phyloP scores from a whole-genome alignment of 1,284 basidiomycete species.

The Puccinia hordei region DNA sequence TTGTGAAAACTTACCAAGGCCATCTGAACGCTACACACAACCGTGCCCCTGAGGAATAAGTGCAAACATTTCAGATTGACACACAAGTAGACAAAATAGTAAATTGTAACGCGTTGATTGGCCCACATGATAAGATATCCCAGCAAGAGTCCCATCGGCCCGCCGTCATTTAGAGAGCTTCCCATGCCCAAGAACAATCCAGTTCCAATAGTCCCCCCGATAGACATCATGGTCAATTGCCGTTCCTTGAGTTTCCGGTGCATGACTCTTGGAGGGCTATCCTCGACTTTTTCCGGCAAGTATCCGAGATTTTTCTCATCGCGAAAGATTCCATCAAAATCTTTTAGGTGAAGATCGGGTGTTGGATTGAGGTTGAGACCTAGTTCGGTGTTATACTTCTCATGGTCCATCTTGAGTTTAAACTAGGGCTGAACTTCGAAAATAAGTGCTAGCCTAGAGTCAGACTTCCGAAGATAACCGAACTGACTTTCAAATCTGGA shows the following conservation, averaged over 20 bases:
- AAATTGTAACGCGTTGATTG: neutral
- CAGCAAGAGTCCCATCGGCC: constrained; percentile 61
- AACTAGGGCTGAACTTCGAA: neutral
- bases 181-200: constrained; percentile 73
- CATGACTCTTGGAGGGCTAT: neutral
- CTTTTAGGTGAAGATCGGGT: neutral
- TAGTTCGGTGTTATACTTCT: neutral
- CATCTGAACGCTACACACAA: constrained; percentile 41
- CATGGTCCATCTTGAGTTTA: neutral
- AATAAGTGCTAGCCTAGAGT: neutral
- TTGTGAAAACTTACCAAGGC: constrained; percentile 27
- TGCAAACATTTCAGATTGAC: neutral
- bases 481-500: neutral
- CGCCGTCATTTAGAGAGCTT: constrained; percentile 61
- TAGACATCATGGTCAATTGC: constrained; percentile 46
- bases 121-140: constrained; percentile 57
- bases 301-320: constrained; percentile 12
- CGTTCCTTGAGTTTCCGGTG: constrained; percentile 40
- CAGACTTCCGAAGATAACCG: neutral
- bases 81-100: neutral
- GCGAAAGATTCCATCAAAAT: constrained; percentile 2
- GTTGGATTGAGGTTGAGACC: neutral
- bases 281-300: neutral
- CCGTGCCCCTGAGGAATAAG: constrained; percentile 29
- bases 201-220: constrained; percentile 49